Percentiles rank a stretch among this genome's conserved stretches.
These are phyloP conservation scores for Aspergillus spinulosporus DNA, from an alignment of 2,329 filamentous ascomycete species.

Conservation along the genomic window DNA sequence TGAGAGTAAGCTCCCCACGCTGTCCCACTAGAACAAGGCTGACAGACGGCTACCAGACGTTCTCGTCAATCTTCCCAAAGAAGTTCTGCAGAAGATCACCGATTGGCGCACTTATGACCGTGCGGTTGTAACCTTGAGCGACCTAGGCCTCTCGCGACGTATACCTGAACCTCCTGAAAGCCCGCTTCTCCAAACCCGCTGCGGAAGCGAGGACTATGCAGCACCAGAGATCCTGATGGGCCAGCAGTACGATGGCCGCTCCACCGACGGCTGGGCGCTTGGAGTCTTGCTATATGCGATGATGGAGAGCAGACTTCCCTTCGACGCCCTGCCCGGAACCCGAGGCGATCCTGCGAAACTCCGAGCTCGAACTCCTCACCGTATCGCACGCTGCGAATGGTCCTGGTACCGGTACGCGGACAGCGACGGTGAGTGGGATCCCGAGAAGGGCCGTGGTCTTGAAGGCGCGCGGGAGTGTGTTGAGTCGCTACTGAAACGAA, in stretches of 20 bases:
- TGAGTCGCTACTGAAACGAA: conserved; percentile 80
- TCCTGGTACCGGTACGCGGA: conserved; percentile 85
- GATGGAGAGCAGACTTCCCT: conserved; percentile 88
- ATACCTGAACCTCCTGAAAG: conserved; percentile 72
- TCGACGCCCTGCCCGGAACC: conserved; percentile 82
- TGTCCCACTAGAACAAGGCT: neutral
- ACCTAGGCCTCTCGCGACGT: conserved; percentile 83
- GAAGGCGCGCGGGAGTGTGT: conserved; percentile 77
- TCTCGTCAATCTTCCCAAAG: conserved; percentile 76
- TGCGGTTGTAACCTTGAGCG: conserved; percentile 83
- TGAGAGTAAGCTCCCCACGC: conserved; percentile 71
- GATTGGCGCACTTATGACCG: conserved; percentile 77
- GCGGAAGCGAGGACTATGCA: conserved; percentile 95
- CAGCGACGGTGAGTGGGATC: conserved; percentile 82
- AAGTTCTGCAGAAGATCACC: conserved; percentile 63
- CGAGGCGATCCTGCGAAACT: conserved; percentile 70
- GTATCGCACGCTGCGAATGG: conserved; percentile 96
- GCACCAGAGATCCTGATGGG: conserved; percentile 96
- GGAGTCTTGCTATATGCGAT: conserved; percentile 91
- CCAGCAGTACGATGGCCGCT: conserved; percentile 87
- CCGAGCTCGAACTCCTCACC: conserved; percentile 80
- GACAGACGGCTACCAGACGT: conserved; percentile 63
- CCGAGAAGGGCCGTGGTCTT: conserved; percentile 64
- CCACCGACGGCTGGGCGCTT: conserved; percentile 91
- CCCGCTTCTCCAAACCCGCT: conserved; percentile 87